Base-by-base conservation (phyloP, 768 basidiomycete species). In the Asterophora lycoperdoides region DNA sequence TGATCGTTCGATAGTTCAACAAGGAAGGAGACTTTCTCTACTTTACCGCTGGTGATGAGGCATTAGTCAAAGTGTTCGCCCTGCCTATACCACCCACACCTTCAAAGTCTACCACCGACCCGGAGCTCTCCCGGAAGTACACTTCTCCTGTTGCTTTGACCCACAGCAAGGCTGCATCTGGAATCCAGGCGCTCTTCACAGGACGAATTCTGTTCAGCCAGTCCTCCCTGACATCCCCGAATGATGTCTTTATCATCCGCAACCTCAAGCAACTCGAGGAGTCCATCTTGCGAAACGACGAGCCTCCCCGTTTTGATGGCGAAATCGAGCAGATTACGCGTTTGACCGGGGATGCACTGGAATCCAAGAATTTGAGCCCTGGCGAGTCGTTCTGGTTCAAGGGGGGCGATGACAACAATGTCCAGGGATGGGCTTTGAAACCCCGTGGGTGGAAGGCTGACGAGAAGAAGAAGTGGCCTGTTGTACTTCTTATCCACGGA, bases 341-440 rank as follows among this genome's bases (percentile, higher is more conserved):
- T 33, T 84, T 95, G 63, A 77, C 86, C 0, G 72, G 70, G 35
- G 62, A 72, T 8, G 74, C 73, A 5, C 65, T 93, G 42, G 66
- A 75, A 42, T 76, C 68, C 7, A 90, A 86, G 65, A 48, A 67
- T 18, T 71, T 95, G 33, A 69, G 71, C 48, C 59, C 64, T 7
- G 89, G 86, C 11, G 85, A 94, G 57, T 83, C 89, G 49, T 89
- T 97, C 60, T 92, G 85, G 83, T 97, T 96, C 71, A 78, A 81
- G 51, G 95, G 95, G 8, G 89, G 89, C 3, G 68, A 84, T 56
- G 78, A 80, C 8, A 79, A 77, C 63, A 60, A 79, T 26, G 83
- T 97, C 13, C 93, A 96, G 38, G 93, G 91, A 5, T 97, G 86
- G 86, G 70, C 82, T 11, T 55, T 93, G 46, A 89, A 84, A 56